A percentile compares a stretch with the other conserved stretches of the same genome.
These are phyloP conservation scores for Neurospora sublineolata DNA, from an alignment of 495 filamentous ascomycete species.

Conservation along the genomic window DNA sequence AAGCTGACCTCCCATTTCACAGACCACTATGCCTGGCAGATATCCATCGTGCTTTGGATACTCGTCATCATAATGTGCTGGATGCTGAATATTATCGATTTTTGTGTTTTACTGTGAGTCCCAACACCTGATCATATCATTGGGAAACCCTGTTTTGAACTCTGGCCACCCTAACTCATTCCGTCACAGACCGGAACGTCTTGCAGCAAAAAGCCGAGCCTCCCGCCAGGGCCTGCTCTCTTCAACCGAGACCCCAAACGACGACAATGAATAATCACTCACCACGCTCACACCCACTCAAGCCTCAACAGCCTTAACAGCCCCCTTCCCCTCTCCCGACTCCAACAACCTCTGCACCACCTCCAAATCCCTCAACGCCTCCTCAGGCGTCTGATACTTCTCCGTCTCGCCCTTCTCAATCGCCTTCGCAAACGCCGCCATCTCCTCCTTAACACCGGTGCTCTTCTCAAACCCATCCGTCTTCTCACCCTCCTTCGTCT, in stretches of 20 bases:
- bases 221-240: not conserved
- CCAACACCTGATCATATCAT: not conserved
- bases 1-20: not conserved
- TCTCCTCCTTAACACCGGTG: constrained; percentile 53
- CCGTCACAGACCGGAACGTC: not conserved
- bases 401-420: constrained; percentile 37
- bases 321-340: constrained; percentile 45
- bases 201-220: not conserved
- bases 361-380: constrained; percentile 61
- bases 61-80: constrained; percentile 17
- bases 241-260: not conserved
- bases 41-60: constrained; percentile 26
- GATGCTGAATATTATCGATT: constrained; percentile 12
- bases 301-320: constrained; percentile 8
- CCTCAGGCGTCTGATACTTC: constrained; percentile 45
- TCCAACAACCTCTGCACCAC: constrained; percentile 51
- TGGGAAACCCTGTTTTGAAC: not conserved
- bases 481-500: constrained; percentile 18
- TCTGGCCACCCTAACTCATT: not conserved
- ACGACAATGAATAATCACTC: not conserved
- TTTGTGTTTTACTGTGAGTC: not conserved
- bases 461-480: constrained; percentile 40
- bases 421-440: constrained; percentile 49
- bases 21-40: constrained; percentile 30
- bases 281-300: not conserved